These are phyloP conservation scores for Paecilomyces sp. DNA, from an alignment of 2,329 filamentous ascomycete species.

Conservation along the genomic window DNA sequence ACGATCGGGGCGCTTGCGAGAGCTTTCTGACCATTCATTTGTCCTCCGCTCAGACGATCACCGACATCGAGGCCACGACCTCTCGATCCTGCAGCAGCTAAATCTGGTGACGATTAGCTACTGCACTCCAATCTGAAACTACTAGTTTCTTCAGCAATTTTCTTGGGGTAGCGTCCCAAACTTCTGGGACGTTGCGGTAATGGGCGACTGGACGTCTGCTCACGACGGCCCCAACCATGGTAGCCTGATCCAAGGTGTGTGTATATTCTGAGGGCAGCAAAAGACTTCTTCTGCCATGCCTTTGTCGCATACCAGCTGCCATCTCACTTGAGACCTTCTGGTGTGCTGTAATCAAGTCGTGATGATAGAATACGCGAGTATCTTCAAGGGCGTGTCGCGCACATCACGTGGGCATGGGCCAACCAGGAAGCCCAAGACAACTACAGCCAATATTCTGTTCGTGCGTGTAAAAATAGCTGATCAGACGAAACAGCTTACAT, in stretches of 20 bases:
- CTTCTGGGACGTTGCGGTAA: not conserved
- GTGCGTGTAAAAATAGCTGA: too few relatives aligned
- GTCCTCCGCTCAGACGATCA: not conserved
- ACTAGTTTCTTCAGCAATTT: not conserved
- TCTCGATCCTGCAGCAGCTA: not conserved
- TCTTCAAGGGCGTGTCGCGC: too few relatives aligned
- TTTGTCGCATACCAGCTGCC: too few relatives aligned
- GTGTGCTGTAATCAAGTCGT: too few relatives aligned
- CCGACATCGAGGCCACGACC: not conserved
- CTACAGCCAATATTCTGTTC: too few relatives aligned
- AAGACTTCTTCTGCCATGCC: not conserved
- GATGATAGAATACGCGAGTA: too few relatives aligned
- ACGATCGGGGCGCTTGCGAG: slow-evolving; percentile 19
- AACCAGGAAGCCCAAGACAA: too few relatives aligned
- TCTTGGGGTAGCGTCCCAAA: not conserved
- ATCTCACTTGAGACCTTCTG: too few relatives aligned
- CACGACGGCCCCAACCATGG: not conserved
- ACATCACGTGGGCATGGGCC: too few relatives aligned
- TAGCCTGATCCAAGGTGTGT: not conserved
- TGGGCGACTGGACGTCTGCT: not conserved
- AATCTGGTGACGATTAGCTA: not conserved
- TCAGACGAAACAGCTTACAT: too few relatives aligned
- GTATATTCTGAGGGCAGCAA: not conserved
- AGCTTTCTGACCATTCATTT: slow-evolving; percentile 17
- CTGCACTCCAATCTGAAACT: not conserved